Conservation (phyloP, 2,329 filamentous ascomycete species). For the Penicillium digitatum region DNA sequence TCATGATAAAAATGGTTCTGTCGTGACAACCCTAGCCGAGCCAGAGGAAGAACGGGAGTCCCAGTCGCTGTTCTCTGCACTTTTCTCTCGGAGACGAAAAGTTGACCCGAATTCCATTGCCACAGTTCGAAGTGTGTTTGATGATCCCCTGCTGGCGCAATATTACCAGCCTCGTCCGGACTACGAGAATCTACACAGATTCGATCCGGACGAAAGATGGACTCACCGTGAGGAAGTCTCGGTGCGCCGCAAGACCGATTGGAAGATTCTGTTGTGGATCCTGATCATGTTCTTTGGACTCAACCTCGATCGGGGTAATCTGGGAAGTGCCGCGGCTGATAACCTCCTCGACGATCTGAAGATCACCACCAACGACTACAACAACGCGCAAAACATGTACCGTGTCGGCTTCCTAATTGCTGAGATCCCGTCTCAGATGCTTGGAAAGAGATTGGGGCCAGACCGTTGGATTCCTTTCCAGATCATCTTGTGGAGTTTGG, state of each 20-base stretch:
- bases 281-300: constrained; percentile 47
- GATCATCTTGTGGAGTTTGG: constrained; percentile 29
- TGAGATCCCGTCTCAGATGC: constrained; percentile 32
- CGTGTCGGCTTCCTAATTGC: constrained; percentile 28
- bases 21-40: background rate
- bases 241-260: constrained; percentile 30
- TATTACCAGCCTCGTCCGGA: constrained; percentile 26
- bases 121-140: constrained; percentile 37
- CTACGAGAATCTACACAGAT: constrained; percentile 39
- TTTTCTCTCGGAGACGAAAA: constrained; percentile 16
- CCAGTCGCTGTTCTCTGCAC: constrained; percentile 22
- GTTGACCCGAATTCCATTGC: constrained; percentile 21
- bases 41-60: background rate
- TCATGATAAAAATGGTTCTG: background rate
- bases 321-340: constrained; percentile 26
- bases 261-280: constrained; percentile 34
- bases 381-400: constrained; percentile 31
- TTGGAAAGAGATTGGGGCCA: constrained; percentile 29
- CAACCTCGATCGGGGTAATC: constrained; percentile 28
- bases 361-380: constrained; percentile 33
- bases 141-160: constrained; percentile 40
- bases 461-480: constrained; percentile 31
- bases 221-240: constrained; percentile 26
- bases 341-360: constrained; percentile 26
- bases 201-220: constrained; percentile 31